These are phyloP conservation scores for Hypericum androsaemum DNA, from an alignment of 345 rosid species.

Conservation along the genomic window DNA sequence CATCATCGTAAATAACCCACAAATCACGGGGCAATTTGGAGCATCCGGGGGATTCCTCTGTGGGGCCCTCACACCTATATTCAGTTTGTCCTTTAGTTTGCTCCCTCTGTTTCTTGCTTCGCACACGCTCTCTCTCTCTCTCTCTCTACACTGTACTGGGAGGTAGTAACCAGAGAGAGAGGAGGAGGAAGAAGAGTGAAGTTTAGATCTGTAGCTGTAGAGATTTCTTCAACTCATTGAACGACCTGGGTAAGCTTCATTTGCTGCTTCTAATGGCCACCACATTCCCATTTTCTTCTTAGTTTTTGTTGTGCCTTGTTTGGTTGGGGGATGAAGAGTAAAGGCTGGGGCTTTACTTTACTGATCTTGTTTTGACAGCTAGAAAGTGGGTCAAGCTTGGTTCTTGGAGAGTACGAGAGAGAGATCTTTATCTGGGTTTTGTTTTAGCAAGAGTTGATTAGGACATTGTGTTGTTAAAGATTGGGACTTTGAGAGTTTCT, in stretches of 20 bases:
- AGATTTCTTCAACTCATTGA: constrained; percentile 6
- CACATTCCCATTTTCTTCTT: constrained; percentile 7
- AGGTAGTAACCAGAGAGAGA: neutral
- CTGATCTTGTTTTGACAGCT: no score
- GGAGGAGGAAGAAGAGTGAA: neutral
- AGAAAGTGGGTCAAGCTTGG: no score
- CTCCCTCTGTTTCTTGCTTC: constrained; percentile 5
- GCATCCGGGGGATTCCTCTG: constrained; percentile 12
- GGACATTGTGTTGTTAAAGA: no score
- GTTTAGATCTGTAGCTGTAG: constrained; percentile 40
- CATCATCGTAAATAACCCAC: constrained; percentile 17
- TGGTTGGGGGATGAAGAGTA: no score
- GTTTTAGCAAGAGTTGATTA: no score
- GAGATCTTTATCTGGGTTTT: no score
- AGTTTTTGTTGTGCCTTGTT: neutral
- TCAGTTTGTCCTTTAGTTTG: constrained; percentile 15
- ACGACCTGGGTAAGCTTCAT: constrained; percentile 18
- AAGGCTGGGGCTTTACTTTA: no score
- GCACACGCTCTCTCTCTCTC: constrained; percentile 1
- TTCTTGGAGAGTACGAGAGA: no score
- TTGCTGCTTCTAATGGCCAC: neutral
- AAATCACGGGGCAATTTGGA: constrained; percentile 10
- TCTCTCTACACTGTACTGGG: neutral
- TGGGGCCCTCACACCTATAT: no score
- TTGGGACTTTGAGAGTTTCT: neutral